These are phyloP conservation scores for Nitzschia sp. DNA, from an alignment of 108 stramenopile species.

Conservation along the genomic window DNA sequence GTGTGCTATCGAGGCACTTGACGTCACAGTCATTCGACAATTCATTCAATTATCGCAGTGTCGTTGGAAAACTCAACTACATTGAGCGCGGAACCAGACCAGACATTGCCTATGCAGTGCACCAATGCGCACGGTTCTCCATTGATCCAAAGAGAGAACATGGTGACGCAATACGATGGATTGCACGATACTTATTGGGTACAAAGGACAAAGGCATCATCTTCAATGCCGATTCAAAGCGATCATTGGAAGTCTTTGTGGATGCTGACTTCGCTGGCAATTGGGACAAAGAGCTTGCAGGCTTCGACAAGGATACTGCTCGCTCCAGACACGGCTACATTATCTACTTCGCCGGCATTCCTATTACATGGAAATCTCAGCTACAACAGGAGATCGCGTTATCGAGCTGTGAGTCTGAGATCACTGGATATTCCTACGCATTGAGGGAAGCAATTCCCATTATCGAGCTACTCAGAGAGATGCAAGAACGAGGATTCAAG, in stretches of 20 bases:
- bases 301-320: slow-evolving; percentile 6
- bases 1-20: slow-evolving; percentile 1
- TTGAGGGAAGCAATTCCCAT: slow-evolving; percentile 33
- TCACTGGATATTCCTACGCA: slow-evolving; percentile 17
- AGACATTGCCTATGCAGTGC: slow-evolving; percentile 42
- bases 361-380: slow-evolving; percentile 25
- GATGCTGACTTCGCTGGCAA: slow-evolving; percentile 57
- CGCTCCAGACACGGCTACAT: slow-evolving; percentile 34
- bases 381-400: slow-evolving; percentile 33
- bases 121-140: slow-evolving; percentile 43
- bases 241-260: slow-evolving; percentile 44
- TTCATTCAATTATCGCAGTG: slow-evolving; percentile 27
- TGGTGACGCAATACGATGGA: slow-evolving; percentile 28
- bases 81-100: slow-evolving; percentile 34
- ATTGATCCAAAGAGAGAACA: slow-evolving; percentile 35
- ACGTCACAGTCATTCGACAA: background rate
- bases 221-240: slow-evolving; percentile 18
- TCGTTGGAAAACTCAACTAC: slow-evolving; percentile 52
- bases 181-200: slow-evolving; percentile 30
- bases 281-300: slow-evolving; percentile 36
- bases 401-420: slow-evolving; percentile 43
- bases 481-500: slow-evolving; percentile 10
- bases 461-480: slow-evolving; percentile 30
- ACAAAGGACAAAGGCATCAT: slow-evolving; percentile 30
- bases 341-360: slow-evolving; percentile 26